Evolutionary conservation across 2,329 filamentous ascomycete species (phyloP).

Genomic region (Fusarium mexicanum): DNA sequence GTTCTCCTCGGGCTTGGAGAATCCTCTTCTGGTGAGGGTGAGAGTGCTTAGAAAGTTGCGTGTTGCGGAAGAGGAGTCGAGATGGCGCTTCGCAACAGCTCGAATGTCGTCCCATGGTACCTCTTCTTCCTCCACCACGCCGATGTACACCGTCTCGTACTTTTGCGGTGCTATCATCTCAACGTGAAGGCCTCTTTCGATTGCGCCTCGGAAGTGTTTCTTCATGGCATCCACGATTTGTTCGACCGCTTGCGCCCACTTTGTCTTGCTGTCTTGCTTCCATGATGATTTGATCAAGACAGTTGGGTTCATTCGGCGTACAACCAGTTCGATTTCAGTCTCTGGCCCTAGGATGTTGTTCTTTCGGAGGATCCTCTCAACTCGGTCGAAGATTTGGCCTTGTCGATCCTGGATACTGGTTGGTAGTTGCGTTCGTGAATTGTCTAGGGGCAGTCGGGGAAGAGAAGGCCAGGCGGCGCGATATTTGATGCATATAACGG

Average conservation of each 20-base stretch:
- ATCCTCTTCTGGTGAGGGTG: background rate
- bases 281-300: background rate
- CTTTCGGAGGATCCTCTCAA: background rate
- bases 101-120: background rate
- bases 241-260: background rate
- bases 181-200: background rate
- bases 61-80: background rate
- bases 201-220: background rate
- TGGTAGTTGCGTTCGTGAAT: background rate
- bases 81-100: background rate
- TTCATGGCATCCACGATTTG: background rate
- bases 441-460: background rate
- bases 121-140: background rate
- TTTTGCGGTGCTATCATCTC: background rate
- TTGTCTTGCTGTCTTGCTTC: background rate
- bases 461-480: slow-evolving; percentile 1
- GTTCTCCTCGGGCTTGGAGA: background rate
- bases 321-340: background rate
- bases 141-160: background rate
- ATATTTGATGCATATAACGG: background rate
- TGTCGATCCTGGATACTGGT: background rate
- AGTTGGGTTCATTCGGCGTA: background rate
- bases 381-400: background rate
- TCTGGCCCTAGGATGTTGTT: background rate
- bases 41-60: background rate